phyloP scores from a whole-genome alignment of 2,329 filamentous ascomycete genomes.

The Penicillium sp. region DNA sequence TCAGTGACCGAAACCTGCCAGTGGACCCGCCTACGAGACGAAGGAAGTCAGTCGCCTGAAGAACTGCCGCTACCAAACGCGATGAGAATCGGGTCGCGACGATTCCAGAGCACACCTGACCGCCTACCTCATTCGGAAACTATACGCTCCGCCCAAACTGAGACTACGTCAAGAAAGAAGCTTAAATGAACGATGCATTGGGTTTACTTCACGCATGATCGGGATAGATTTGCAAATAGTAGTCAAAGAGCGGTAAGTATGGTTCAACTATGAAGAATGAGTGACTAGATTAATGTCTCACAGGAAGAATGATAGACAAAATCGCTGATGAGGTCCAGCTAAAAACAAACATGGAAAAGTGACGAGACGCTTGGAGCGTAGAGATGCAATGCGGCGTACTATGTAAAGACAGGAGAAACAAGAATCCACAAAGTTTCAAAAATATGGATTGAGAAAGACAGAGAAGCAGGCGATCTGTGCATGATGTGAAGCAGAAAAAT shows the following conservation, averaged over 20 bases:
- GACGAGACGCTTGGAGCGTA: constrained; percentile 26
- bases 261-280: constrained; percentile 14
- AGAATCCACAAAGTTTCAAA: constrained; percentile 8
- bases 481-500: constrained; percentile 8
- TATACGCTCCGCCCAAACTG: not conserved
- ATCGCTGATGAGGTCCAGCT: constrained; percentile 14
- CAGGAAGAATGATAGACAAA: constrained; percentile 9
- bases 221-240: not conserved
- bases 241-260: not conserved
- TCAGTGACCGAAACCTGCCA: not conserved
- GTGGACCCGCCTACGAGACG: not conserved
- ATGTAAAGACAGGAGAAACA: constrained; percentile 24
- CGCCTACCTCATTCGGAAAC: constrained; percentile 13
- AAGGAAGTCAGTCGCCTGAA: not conserved
- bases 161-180: constrained; percentile 4
- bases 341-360: constrained; percentile 12
- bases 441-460: not conserved
- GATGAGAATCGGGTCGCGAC: not conserved
- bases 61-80: not conserved
- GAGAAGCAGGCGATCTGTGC: constrained; percentile 1
- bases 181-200: not conserved
- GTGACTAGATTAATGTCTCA: constrained; percentile 16
- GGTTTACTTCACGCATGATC: not conserved
- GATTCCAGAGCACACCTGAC: constrained; percentile 5
- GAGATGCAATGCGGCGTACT: constrained; percentile 29